A percentile compares a stretch with the other conserved stretches of the same genome.
phyloP scores from a whole-genome alignment of 306 rosid genomes.

The Inga leiocalycina region DNA sequence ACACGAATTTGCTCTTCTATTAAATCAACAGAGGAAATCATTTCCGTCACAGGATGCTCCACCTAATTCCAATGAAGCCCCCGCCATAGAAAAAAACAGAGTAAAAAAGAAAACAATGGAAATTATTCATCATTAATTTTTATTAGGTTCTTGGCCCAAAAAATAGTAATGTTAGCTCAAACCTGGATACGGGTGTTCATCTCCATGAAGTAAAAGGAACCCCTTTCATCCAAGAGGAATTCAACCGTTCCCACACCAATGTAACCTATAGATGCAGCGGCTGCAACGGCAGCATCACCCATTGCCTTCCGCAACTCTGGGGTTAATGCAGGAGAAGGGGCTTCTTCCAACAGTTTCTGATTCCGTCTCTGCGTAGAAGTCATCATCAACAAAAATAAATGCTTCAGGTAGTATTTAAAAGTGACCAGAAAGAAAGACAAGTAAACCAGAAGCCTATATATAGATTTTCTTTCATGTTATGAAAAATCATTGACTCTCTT shows the following conservation, averaged over 20 bases:
- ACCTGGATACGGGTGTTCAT: constrained; percentile 99
- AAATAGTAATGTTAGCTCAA: constrained; percentile 1
- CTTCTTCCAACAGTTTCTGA: constrained; percentile 97
- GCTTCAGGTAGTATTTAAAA: constrained; percentile 24
- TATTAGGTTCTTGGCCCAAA: neutral
- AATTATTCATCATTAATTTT: constrained; percentile 3
- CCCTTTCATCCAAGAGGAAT: constrained; percentile 99
- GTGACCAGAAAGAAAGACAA: constrained; percentile 1
- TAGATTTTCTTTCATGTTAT: constrained; percentile 3
- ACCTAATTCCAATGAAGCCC: constrained; percentile 55
- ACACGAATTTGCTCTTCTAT: constrained; percentile 96
- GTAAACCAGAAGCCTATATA: constrained; percentile 23
- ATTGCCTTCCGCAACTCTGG: constrained; percentile 91
- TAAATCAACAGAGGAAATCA: constrained; percentile 95
- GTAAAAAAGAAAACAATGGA: constrained; percentile 1
- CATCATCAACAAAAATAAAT: constrained; percentile 22
- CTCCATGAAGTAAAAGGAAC: constrained; percentile 99
- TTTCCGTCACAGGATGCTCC: constrained; percentile 99
- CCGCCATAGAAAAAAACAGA: neutral
- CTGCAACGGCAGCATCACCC: constrained; percentile 99
- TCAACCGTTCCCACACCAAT: constrained; percentile 95
- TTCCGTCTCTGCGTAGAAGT: constrained; percentile 72
- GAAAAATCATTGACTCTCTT: constrained; percentile 22
- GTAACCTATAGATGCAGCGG: constrained; percentile 98
- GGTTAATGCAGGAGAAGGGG: constrained; percentile 99